Evolutionary conservation across 768 basidiomycete species (phyloP).

Genomic region (Cystoderma amianthinum): DNA sequence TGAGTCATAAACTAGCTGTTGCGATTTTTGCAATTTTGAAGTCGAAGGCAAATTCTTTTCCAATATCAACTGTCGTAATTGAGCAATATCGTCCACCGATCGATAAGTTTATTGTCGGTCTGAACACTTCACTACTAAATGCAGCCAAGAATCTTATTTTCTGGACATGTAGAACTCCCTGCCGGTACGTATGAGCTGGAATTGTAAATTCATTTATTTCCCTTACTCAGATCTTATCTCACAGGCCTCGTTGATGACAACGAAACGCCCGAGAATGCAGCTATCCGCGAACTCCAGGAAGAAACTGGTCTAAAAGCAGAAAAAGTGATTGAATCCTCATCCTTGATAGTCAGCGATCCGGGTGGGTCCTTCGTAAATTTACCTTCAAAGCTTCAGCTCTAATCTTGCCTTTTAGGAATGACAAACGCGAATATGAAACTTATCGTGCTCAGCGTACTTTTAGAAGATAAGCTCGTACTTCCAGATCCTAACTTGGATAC

Average conservation of each 20-base stretch:
- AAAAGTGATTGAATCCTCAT: slow-evolving; percentile 54
- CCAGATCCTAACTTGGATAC: slow-evolving; percentile 73
- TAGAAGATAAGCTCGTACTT: slow-evolving; percentile 60
- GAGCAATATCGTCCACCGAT: slow-evolving; percentile 92
- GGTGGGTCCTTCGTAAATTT: slow-evolving; percentile 48
- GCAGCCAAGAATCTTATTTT: neutral
- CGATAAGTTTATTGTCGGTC: slow-evolving; percentile 70
- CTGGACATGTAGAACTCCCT: slow-evolving; percentile 22
- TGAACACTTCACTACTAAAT: neutral
- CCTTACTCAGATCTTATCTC: neutral
- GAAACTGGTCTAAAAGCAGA: slow-evolving; percentile 85
- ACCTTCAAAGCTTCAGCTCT: slow-evolving; percentile 2
- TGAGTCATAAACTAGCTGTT: slow-evolving; percentile 47
- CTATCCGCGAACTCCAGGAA: slow-evolving; percentile 85
- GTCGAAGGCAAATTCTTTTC: slow-evolving; percentile 68
- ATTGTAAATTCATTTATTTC: neutral
- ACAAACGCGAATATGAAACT: slow-evolving; percentile 91
- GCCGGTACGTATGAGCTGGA: slow-evolving; percentile 18
- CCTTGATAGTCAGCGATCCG: slow-evolving; percentile 62
- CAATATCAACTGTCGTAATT: slow-evolving; percentile 74
- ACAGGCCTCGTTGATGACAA: slow-evolving; percentile 79
- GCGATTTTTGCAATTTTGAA: slow-evolving; percentile 77
- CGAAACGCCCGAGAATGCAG: slow-evolving; percentile 75
- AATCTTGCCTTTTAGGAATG: slow-evolving; percentile 83
- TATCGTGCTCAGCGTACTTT: slow-evolving; percentile 59